Conservation (phyloP, 2,329 filamentous ascomycete species). For the Claviceps paspali region DNA sequence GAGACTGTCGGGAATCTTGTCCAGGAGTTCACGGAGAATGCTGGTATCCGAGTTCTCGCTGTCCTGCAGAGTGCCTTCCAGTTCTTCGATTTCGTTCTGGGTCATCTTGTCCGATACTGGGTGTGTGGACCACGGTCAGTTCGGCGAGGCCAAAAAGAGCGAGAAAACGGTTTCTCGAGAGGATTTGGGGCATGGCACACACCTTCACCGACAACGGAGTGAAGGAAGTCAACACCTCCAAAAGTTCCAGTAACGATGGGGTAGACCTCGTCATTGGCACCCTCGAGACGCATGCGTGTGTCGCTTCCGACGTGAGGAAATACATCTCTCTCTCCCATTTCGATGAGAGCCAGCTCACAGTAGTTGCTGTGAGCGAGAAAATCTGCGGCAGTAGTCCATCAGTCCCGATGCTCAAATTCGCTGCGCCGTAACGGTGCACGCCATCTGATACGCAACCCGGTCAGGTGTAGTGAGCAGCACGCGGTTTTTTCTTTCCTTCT, state of each 20-base stretch:
- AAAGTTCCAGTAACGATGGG: slow-evolving; percentile 62
- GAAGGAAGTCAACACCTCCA: slow-evolving; percentile 70
- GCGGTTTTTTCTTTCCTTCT: too few species aligned
- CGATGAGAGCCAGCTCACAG: slow-evolving; percentile 59
- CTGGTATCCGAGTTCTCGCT: slow-evolving; percentile 52
- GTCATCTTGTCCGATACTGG: slow-evolving; percentile 73
- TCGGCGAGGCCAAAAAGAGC: slow-evolving; percentile 75
- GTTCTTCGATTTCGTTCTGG: slow-evolving; percentile 78
- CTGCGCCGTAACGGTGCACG: too few species aligned
- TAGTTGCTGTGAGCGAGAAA: slow-evolving; percentile 77
- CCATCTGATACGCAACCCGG: too few species aligned
- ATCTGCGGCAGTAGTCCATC: too few species aligned
- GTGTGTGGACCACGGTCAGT: too few species aligned
- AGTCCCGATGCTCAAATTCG: too few species aligned
- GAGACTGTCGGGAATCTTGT: slow-evolving; percentile 67
- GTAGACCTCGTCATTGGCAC: slow-evolving; percentile 47
- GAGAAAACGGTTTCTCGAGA: slow-evolving; percentile 73
- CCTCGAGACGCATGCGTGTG: slow-evolving; percentile 48
- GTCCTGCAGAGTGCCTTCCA: slow-evolving; percentile 66
- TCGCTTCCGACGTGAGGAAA: slow-evolving; percentile 69
- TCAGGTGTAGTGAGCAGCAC: too few species aligned
- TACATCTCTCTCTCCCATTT: slow-evolving; percentile 66
- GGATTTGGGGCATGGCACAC: too few species aligned
- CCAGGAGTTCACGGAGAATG: slow-evolving; percentile 62
- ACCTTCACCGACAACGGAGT: slow-evolving; percentile 63